Evolutionary conservation across 768 basidiomycete genomes (phyloP), one percentile per base, ranked within the genome.

Genomic region (Boletellus ananiceps): DNA sequence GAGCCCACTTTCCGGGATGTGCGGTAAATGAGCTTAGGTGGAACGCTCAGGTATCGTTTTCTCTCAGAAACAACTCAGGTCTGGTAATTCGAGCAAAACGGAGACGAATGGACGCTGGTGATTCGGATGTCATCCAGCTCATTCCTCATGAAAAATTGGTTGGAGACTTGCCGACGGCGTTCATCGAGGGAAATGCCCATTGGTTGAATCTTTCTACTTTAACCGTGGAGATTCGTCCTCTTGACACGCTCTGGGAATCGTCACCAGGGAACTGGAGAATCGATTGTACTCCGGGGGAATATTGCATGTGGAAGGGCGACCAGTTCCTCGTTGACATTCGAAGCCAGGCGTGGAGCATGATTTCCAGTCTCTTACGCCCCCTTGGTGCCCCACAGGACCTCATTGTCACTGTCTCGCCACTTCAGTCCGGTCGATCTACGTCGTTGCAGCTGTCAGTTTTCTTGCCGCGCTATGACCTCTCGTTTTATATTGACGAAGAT

Each of bases 401-500:
- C 12, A 15, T 63, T 23, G 47, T 72, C 34, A 61, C 39, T 0
- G 29, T 16, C 16, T 47, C 40, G 2, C 11, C 25, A 5, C 32
- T 15, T 13, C 8, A 50, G 8, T 14, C 13, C 15, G 5, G 23
- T 31, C 15, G 37, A 8, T 1, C 21, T 11, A 14, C 15, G 0
- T 21, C 44, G n/a, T 18, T 32, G 5, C 49, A 39, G 11, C 46
- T 78, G 0, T 59, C 52, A 1, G 60, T 71, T 32, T 43, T 60
- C 1, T 57, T 80, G 4, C 74, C 74, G 16, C 69, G 72, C 13
- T 71, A 70, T 40, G 57, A 60, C 4, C 59, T 79, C 4, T 62
- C 68, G 0, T 79, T 80, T 40, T 69, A 67, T 36, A 23, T 76
- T 27, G 65, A 69, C 18, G 40, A 58, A 1, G 58, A 57, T 4